Conservation (phyloP, 257 asterid species). For the Nicotiana otophora region DNA sequence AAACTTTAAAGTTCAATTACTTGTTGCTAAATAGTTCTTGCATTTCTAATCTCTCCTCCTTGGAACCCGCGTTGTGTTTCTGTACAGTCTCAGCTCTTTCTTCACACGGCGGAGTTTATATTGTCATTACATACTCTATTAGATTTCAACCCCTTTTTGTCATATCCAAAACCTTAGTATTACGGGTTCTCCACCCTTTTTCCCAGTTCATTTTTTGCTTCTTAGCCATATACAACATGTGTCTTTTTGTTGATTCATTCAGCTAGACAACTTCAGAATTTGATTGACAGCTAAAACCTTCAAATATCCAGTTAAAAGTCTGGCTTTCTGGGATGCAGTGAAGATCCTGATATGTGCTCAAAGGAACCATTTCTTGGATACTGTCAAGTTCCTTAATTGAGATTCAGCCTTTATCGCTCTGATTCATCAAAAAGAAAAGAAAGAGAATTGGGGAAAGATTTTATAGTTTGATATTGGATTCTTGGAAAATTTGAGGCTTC, state of each 20-base stretch:
- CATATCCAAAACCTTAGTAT: neutral
- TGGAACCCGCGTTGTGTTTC: neutral
- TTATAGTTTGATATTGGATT: slow-evolving; percentile 14
- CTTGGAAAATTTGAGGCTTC: neutral
- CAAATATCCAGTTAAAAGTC: neutral
- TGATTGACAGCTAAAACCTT: neutral
- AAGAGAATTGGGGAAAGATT: neutral
- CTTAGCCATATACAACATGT: neutral
- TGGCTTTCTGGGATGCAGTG: neutral
- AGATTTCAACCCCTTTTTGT: neutral
- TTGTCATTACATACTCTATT: neutral
- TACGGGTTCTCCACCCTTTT: neutral
- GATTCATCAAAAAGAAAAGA: too few relatives aligned
- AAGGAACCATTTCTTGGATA: too few relatives aligned
- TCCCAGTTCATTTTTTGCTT: neutral
- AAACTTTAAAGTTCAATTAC: too few relatives aligned
- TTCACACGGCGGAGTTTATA: neutral
- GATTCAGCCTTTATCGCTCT: neutral
- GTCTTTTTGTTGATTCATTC: neutral
- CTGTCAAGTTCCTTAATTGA: neutral
- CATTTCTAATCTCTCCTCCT: neutral
- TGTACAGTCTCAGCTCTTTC: neutral
- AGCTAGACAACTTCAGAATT: neutral
- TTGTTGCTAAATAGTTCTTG: neutral
- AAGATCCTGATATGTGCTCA: neutral